Percentiles rank a stretch among this genome's conserved stretches.
Conservation (phyloP, 805 yeast species). For the Pichia nanzhaoensis region DNA sequence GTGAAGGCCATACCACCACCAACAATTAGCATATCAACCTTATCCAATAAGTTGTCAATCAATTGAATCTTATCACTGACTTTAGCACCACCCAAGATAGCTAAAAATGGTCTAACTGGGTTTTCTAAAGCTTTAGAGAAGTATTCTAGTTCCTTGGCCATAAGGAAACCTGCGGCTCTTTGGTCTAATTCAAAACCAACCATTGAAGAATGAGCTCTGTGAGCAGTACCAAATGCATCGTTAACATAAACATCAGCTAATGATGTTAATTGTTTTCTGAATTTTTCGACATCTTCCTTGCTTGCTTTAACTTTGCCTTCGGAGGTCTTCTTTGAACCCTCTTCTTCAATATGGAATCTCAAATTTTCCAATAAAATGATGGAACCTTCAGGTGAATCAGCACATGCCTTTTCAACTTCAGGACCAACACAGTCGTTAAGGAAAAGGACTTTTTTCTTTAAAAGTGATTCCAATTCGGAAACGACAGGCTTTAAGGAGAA, state of each 20-base stretch:
- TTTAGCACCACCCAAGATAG: conserved; percentile 99
- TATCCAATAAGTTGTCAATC: conserved; percentile 93
- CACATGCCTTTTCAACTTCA: conserved; percentile 77
- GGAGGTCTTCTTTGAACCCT: conserved; percentile 74
- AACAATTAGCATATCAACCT: conserved; percentile 88
- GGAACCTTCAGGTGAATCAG: conserved; percentile 68
- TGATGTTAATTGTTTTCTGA: conserved; percentile 85
- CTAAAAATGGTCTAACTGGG: conserved; percentile 97
- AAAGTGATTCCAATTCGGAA: conserved; percentile 73
- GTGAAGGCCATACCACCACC: conserved; percentile 99
- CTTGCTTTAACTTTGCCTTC: conserved; percentile 94
- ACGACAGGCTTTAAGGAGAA: conserved; percentile 93
- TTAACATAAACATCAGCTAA: conserved; percentile 96
- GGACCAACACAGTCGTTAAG: conserved; percentile 88
- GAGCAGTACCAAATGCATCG: conserved; percentile 99
- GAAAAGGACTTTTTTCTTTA: conserved; percentile 71
- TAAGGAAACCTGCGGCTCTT: conserved; percentile 98
- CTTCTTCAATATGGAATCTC: conserved; percentile 98
- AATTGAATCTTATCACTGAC: conserved; percentile 98
- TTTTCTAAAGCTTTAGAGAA: conserved; percentile 97
- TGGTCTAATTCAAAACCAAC: conserved; percentile 94
- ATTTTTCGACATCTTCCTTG: conserved; percentile 71
- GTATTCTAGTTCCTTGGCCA: conserved; percentile 95
- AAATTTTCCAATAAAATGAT: conserved; percentile 92
- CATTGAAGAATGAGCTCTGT: conserved; percentile 99